Base-by-base conservation (phyloP, 2,329 filamentous ascomycete species). In the Scytalidium lignicola region DNA sequence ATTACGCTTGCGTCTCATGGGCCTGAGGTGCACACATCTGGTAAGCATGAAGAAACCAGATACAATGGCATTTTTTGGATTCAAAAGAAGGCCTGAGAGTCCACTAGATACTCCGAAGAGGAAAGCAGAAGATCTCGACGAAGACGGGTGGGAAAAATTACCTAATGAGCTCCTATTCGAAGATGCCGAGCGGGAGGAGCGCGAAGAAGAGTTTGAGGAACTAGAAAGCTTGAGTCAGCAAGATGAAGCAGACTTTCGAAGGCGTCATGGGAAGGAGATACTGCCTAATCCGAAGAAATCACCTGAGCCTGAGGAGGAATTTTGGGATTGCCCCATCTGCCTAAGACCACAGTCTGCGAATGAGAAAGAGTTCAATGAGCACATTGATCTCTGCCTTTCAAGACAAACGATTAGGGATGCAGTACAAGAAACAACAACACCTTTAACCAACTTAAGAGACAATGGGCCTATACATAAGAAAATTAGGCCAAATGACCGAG, bases 361-460 rank as follows among this genome's bases (percentile, higher is more conserved):
- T 44, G 90, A 96, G 64, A 76, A 76, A 42, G 72, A 70, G 0
- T 95, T 97, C 69, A 99, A 99, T 58, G 81, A 86, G 49, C 93
- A 99, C 62, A 90, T 99, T 46, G 93, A 99, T 65, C 79, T 87
- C 8, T 99, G 93, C 65, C 76, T 99, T 1, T 96, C 91, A 1
- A 78, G 85, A 48, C 82, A 88, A 61, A 88, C 90, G 0, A 97
- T 99, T 59, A 85, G 85, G 42, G 89, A 96, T 60, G 86, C 82
- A 0, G 84, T 93, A 1, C 83, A 88, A 50, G 75, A 75, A 44
- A 59, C 53, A 17, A 49, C 44, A 7, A 28, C 6, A 20, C 18
- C 51, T 20, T 52, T 55, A 10, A 23, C 48, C 3, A 21, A 32
- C 12, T 51, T 46, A 13, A 52, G 43, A 26, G 55, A 55, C 3